These are phyloP conservation scores for Rhododendron williamsianum DNA, from an alignment of 148 eudicot species.

Conservation along the genomic window DNA sequence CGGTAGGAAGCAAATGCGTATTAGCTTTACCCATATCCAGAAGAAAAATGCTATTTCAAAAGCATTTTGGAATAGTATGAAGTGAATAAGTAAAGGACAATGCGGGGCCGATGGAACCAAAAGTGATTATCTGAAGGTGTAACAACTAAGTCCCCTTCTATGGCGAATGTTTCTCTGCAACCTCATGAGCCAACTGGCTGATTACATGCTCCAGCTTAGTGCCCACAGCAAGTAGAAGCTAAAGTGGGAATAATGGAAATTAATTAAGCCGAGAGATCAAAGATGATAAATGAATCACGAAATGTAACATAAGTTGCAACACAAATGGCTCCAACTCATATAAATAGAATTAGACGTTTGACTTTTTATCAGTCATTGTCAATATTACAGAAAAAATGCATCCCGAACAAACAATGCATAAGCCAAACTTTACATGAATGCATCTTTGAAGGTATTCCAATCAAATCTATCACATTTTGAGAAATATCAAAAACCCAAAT, in stretches of 20 bases:
- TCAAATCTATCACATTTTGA: not conserved
- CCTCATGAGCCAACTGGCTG: slow-evolving; percentile 5
- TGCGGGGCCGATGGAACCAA: slow-evolving; percentile 27
- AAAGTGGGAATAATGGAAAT: not conserved
- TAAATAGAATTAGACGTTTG: not conserved
- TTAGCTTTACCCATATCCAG: slow-evolving; percentile 17
- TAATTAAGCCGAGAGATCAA: not conserved
- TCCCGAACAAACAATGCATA: not conserved
- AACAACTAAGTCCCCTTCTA: not conserved
- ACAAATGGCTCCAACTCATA: not conserved
- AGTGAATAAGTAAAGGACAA: slow-evolving; percentile 20
- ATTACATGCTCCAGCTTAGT: slow-evolving; percentile 4
- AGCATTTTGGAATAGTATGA: slow-evolving; percentile 25
- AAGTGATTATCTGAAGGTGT: slow-evolving; percentile 32
- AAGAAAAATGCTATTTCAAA: slow-evolving; percentile 30
- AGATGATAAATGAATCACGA: not conserved
- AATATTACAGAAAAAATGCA: not conserved
- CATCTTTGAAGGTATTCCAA: not conserved
- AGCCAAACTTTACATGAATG: not conserved
- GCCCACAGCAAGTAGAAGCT: slow-evolving; percentile 6
- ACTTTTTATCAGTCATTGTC: not conserved
- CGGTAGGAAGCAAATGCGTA: not conserved
- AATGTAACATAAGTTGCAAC: not conserved
- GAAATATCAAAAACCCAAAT: not conserved
- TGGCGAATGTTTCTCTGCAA: slow-evolving; percentile 6